phyloP scores from a whole-genome alignment of 73 alveolate species.

The Strombidium stylifer region DNA sequence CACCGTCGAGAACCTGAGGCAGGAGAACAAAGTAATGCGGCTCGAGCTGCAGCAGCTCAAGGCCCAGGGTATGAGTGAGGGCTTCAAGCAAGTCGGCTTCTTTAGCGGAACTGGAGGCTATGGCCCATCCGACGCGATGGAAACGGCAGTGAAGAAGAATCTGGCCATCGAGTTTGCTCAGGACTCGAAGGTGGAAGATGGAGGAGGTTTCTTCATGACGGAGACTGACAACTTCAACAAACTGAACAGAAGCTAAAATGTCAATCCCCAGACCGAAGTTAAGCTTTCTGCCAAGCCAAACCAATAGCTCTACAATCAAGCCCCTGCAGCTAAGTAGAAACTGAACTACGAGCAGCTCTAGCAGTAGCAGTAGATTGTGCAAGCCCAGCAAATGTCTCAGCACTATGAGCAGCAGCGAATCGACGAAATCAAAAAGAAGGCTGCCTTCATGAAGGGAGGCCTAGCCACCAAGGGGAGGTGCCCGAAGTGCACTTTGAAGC shows the following conservation, averaged over 20 bases:
- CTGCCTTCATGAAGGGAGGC: conserved; percentile 38
- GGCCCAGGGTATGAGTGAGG: conserved; percentile 22
- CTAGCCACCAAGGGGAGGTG: conserved; percentile 58
- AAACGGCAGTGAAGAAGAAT: neutral
- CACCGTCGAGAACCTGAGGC: conserved; percentile 31
- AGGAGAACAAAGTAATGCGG: conserved; percentile 28
- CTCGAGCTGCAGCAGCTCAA: conserved; percentile 28
- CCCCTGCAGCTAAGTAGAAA: neutral
- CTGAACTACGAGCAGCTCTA: neutral
- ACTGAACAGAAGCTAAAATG: neutral
- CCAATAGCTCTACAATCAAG: neutral
- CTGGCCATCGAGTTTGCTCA: neutral
- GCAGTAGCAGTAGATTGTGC: neutral
- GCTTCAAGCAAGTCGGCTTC: conserved; percentile 18
- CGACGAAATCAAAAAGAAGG: conserved; percentile 35
- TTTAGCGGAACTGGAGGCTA: no score
- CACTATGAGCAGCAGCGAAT: conserved; percentile 20
- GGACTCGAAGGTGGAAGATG: neutral
- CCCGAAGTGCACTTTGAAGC: conserved; percentile 69
- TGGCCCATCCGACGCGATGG: neutral
- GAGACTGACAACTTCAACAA: conserved; percentile 18
- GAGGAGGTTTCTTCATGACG: conserved; percentile 14
- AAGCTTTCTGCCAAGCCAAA: neutral
- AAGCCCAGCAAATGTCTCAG: conserved; percentile 7
- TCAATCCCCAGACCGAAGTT: neutral